Base-by-base conservation (phyloP, 1,284 basidiomycete species). In the Ustilago curta region DNA sequence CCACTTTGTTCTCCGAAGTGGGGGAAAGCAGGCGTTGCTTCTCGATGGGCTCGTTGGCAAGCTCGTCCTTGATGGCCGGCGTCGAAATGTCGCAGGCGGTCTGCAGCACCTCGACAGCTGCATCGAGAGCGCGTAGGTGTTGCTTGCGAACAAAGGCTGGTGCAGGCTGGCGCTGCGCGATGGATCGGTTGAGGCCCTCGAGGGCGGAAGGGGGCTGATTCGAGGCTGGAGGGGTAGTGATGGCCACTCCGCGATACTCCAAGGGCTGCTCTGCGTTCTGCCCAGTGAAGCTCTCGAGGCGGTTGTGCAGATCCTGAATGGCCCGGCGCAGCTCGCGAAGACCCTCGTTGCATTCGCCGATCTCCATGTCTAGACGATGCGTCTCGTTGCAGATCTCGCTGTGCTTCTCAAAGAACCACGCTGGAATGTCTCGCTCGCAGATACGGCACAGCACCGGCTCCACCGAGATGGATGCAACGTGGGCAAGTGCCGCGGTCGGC, bases 321-420 rank as follows among this genome's bases (percentile, higher is more conserved):
- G 93, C 92, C 80, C 90, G 92, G 62, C 90, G 89, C 56, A 99
- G 88, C 82, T 99, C 97, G 11, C 88, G 86, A 59, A 99, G 91
- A 27, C 91, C 91, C 84, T 99, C 97, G 86, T 99, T 97, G 87
- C 92, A 93, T 81, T 95, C 93, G 31, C 89, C 88, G 70, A 99
- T 95, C 86, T 97, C 95, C 43, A 96, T 94, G 86, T 99, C 97
- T 71, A 99, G 88, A 47, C 94, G 91, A 86, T 99, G 97, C 1
- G 94, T 92, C 86, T 98, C 97, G 79, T 91, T 94, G 85, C 97
- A 99, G 11, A 96, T 99, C 87, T 99, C 97, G 88, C 95, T 98
- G 88, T 99, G 97, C 87, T 98, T 98, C 87, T 98, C 97, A 84
- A 99, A 99, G 87, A 96, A 99, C 95, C 97, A 99, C 64, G 96